These are phyloP conservation scores for Cladosporium colombiae DNA, from an alignment of 2,329 filamentous ascomycete species.

Conservation along the genomic window DNA sequence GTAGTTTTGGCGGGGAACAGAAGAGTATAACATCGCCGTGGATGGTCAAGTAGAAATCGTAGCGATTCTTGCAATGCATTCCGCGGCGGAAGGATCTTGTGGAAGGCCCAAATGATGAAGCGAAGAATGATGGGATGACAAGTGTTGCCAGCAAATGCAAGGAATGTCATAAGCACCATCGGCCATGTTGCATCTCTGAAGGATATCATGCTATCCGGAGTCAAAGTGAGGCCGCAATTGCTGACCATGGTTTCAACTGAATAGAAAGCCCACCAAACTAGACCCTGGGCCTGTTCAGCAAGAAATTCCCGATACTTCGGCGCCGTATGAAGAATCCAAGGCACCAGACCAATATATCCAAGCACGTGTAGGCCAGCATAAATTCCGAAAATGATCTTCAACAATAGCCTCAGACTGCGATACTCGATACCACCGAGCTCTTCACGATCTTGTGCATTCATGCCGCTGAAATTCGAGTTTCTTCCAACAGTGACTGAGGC, in stretches of 20 bases:
- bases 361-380: conserved; percentile 79
- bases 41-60: conserved; percentile 43
- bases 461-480: conserved; percentile 23
- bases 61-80: conserved; percentile 34
- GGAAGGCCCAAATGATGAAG: conserved; percentile 57
- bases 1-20: conserved; percentile 56
- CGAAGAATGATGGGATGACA: conserved; percentile 66
- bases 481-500: not conserved
- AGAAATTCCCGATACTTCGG: conserved; percentile 61
- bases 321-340: conserved; percentile 70
- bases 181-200: conserved; percentile 22
- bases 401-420: conserved; percentile 80
- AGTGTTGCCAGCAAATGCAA: conserved; percentile 62
- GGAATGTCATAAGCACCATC: conserved; percentile 14
- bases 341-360: conserved; percentile 69
- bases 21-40: conserved; percentile 60
- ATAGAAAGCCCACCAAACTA: conserved; percentile 86
- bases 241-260: conserved; percentile 84
- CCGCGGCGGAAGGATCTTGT: conserved; percentile 32
- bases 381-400: conserved; percentile 72
- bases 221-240: conserved; percentile 72
- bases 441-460: conserved; percentile 85
- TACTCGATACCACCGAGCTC: conserved; percentile 97
- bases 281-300: conserved; percentile 42
- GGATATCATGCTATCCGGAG: conserved; percentile 72